These are phyloP conservation scores for Cryptococcus sp. DNA, from an alignment of 1,284 basidiomycete species.

Conservation along the genomic window DNA sequence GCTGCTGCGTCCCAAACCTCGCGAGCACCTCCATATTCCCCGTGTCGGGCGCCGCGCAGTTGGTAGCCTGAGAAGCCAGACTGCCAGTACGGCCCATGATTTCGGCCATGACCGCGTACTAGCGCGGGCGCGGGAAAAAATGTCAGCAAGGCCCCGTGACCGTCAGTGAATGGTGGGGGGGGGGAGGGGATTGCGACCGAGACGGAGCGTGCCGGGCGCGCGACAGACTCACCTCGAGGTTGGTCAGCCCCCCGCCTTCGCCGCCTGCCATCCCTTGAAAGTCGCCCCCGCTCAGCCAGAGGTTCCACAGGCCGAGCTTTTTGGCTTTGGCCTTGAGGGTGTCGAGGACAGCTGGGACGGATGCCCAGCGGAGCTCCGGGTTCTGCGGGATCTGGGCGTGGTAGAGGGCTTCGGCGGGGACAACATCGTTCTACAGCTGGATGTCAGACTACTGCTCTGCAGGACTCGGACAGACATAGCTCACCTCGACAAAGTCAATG, in stretches of 20 bases:
- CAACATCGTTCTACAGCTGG: conserved; percentile 68
- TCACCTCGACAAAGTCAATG: conserved; percentile 77
- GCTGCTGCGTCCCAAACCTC: conserved; percentile 80
- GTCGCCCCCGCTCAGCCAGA: conserved; percentile 90
- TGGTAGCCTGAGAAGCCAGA: conserved; percentile 78
- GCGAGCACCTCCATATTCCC: conserved; percentile 98
- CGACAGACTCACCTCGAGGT: conserved; percentile 69
- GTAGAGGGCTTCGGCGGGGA: conserved; percentile 73
- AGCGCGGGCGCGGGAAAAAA: background rate
- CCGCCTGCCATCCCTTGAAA: conserved; percentile 63
- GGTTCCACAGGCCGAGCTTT: conserved; percentile 88
- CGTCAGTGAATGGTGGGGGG: no score
- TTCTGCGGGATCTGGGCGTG: conserved; percentile 79
- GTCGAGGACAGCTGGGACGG: conserved; percentile 73
- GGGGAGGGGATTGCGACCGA: background rate
- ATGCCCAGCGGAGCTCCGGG: conserved; percentile 72
- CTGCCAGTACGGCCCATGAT: conserved; percentile 79
- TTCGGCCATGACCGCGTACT: conserved; percentile 97
- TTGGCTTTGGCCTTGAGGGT: conserved; percentile 86
- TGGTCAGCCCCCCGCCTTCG: conserved; percentile 80
- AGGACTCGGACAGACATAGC: conserved; percentile 24
- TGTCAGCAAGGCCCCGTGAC: background rate
- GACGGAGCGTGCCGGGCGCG: background rate
- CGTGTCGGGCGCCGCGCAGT: conserved; percentile 93
- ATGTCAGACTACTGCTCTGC: background rate